Evolutionary conservation across 768 basidiomycete species (phyloP).

Genomic region (Podaxis sp.): DNA sequence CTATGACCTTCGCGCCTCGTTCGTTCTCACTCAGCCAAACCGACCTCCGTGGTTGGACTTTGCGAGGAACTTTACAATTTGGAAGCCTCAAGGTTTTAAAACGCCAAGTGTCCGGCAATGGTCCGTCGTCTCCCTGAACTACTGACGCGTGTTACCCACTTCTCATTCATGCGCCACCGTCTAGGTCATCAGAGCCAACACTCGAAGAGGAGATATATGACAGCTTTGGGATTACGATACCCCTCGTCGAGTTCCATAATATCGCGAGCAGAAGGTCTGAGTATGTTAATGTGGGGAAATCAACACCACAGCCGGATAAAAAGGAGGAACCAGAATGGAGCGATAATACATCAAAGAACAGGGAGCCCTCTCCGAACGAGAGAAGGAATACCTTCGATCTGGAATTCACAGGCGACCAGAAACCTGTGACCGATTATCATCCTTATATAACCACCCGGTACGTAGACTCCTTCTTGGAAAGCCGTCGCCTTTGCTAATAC

Average conservation of each 20-base stretch:
- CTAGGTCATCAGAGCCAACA: not conserved
- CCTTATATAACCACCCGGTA: conserved; percentile 39
- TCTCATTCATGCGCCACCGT: not conserved
- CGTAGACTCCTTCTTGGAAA: not conserved
- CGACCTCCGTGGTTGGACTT: conserved; percentile 29
- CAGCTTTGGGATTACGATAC: conserved; percentile 33
- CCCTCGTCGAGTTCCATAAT: conserved; percentile 33
- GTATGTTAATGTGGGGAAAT: not conserved
- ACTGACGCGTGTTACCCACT: conserved; percentile 6
- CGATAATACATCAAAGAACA: conserved; percentile 4
- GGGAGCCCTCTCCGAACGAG: not conserved
- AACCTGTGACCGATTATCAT: conserved; percentile 24
- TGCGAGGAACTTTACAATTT: conserved; percentile 29
- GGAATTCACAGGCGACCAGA: conserved; percentile 18
- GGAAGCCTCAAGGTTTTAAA: conserved; percentile 23
- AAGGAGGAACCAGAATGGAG: conserved; percentile 20
- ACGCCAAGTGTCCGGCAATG: conserved; percentile 24
- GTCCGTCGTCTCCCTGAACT: conserved; percentile 30
- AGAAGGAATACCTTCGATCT: not conserved
- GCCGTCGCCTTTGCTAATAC: not conserved
- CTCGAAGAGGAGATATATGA: conserved; percentile 30
- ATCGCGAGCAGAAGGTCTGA: conserved; percentile 18
- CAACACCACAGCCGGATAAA: not conserved
- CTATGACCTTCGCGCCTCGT: conserved; percentile 36
- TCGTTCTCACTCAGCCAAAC: conserved; percentile 31